Base-by-base conservation (phyloP, 2,329 filamentous ascomycete genomes). In the Diaporthe caulivora region DNA sequence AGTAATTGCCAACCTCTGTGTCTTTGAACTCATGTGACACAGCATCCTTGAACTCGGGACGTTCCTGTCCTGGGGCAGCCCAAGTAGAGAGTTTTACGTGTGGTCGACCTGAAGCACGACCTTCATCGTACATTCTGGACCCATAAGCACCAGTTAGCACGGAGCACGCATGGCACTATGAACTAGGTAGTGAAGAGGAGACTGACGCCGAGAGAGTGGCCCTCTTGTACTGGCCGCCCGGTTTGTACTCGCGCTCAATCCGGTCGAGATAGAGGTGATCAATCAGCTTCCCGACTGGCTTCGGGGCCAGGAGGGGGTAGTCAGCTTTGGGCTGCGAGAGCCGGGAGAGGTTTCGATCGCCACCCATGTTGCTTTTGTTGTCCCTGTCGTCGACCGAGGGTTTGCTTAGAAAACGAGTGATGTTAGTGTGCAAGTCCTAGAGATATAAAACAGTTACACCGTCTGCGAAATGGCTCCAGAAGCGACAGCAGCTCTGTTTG, bases 31-130 rank as follows among this genome's bases (percentile, higher is more conserved):
- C 85, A 77, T 97, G 92, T 62, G 86, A 86, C n/a, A 88, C 86
- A 8, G 95, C 96, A 72, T 98, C 94, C 76, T 95, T 85, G 85
- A 99, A 99, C 4, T 92, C 92, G 2, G 97, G 97, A 21, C 97
- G 91, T 34, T 91, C 88, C 67, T 94, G 91, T 78, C 92, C 87
- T 1, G 95, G 95, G 18, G 95, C 94, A 72, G 93, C 92, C 90
- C 95, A 98, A 73, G 95, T 94, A 74, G 89, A 94, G 72, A 99
- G 91, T 84, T 95, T 93, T 79, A 98, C 91, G 81, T 96, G 89
- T 37, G 94, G 90, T 76, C 91, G 85, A 77, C 95, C 95, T 13
- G 92, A 92, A 72, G 82, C 87, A 65, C 85, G 80, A 65, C 88
- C 93, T 82, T 96, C 92, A 79, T 91, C 88, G 82, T 95, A 90